These are phyloP conservation scores for Willaertia magna DNA, from an alignment of 208 protist species.

Conservation along the genomic window DNA sequence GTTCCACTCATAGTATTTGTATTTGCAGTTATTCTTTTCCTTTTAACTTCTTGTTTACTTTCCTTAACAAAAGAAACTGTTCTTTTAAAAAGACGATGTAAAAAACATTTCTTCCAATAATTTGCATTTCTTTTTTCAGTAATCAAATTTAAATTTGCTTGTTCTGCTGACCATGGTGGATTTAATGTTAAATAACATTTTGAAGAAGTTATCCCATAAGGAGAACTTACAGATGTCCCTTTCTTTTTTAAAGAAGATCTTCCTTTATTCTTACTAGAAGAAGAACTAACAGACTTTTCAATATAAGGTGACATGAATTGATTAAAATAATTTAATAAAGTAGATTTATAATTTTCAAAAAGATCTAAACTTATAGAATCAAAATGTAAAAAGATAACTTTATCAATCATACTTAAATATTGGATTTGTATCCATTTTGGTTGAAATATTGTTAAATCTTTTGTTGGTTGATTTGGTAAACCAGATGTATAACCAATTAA, in stretches of 20 bases:
- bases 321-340: not conserved
- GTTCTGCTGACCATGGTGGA: not conserved
- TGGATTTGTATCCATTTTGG: conserved; percentile 17
- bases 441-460: not conserved
- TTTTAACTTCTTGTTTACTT: conserved; percentile 5
- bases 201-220: too few relatives aligned
- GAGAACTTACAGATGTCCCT: not conserved
- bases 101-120: not conserved
- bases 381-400: conserved; percentile 11
- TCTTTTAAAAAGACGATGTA: not conserved
- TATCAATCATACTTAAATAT: not conserved
- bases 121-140: not conserved
- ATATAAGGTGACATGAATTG: not conserved
- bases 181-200: not conserved
- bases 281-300: not conserved
- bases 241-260: not conserved
- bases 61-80: conserved; percentile 13
- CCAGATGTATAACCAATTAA: not conserved
- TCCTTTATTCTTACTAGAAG: not conserved
- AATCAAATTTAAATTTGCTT: not conserved
- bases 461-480: not conserved
- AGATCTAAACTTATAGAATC: conserved; percentile 5
- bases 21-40: not conserved
- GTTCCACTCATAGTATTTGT: not conserved
- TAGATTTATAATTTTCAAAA: not conserved